These are phyloP conservation scores for Chenopodium quinoa DNA, from an alignment of 148 eudicot species.

Conservation along the genomic window DNA sequence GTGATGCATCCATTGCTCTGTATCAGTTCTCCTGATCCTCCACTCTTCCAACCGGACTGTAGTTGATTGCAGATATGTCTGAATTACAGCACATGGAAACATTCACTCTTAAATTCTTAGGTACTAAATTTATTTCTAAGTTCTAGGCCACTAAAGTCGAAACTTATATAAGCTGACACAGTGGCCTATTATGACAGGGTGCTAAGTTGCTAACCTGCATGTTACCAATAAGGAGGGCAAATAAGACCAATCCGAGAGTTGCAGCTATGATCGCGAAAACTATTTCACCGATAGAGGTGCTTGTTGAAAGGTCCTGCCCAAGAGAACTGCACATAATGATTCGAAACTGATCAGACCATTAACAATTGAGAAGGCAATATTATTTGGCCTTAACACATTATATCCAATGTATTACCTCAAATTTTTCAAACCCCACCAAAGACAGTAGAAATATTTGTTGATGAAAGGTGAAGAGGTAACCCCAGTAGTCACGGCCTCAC, in stretches of 20 bases:
- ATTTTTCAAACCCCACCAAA: slow-evolving; percentile 93
- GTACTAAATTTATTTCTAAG: neutral
- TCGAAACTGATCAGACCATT: neutral
- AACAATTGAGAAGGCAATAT: neutral
- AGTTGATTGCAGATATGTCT: slow-evolving; percentile 83
- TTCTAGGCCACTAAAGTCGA: neutral
- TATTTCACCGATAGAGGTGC: slow-evolving; percentile 67
- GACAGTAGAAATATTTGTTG: slow-evolving; percentile 71
- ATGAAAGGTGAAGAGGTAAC: slow-evolving; percentile 49
- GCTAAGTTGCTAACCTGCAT: slow-evolving; percentile 61
- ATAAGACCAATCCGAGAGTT: slow-evolving; percentile 70
- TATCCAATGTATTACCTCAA: slow-evolving; percentile 47
- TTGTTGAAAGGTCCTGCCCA: slow-evolving; percentile 62
- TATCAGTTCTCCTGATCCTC: slow-evolving; percentile 79
- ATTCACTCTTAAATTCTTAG: neutral
- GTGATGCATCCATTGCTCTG: slow-evolving; percentile 92
- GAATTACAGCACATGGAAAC: slow-evolving; percentile 3
- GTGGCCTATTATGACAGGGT: no score
- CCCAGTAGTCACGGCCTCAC: slow-evolving; percentile 44
- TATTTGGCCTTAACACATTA: neutral
- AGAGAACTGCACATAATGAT: slow-evolving; percentile 47
- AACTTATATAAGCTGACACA: no score
- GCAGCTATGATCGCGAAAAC: slow-evolving; percentile 61
- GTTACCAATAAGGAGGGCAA: slow-evolving; percentile 82
- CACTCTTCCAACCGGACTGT: slow-evolving; percentile 74